Evolutionary conservation across 2,329 filamentous ascomycete species (phyloP).

Genomic region (Hirsutella rhossiliensis): DNA sequence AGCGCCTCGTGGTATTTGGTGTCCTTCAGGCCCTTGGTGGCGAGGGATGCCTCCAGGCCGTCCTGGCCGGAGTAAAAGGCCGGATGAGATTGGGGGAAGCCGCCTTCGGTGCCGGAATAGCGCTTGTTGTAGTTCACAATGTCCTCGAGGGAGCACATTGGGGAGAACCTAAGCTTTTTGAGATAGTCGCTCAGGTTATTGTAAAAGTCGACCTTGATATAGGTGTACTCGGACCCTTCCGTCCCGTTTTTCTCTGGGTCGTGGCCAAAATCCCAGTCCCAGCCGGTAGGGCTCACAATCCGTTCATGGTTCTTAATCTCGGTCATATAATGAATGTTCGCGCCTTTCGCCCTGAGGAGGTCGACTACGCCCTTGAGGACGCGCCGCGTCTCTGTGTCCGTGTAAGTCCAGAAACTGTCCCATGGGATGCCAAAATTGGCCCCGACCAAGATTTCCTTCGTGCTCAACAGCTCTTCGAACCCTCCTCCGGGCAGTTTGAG

Average conservation of each 20-base stretch:
- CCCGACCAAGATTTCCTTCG: slow-evolving; percentile 40
- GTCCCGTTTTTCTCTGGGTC: slow-evolving; percentile 33
- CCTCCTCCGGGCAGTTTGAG: slow-evolving; percentile 42
- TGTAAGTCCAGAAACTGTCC: slow-evolving; percentile 57
- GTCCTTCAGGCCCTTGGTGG: slow-evolving; percentile 47
- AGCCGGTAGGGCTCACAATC: slow-evolving; percentile 54
- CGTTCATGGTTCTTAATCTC: slow-evolving; percentile 52
- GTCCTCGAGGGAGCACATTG: slow-evolving; percentile 47
- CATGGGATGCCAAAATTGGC: slow-evolving; percentile 61
- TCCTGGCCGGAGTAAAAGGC: slow-evolving; percentile 63
- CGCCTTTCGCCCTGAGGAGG: slow-evolving; percentile 47
- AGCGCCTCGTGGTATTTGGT: slow-evolving; percentile 58
- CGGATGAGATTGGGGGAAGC: slow-evolving; percentile 45
- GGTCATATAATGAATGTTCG: slow-evolving; percentile 55
- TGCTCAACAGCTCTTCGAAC: slow-evolving; percentile 44
- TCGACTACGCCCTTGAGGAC: slow-evolving; percentile 35
- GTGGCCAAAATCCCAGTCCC: slow-evolving; percentile 47
- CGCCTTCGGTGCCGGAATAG: slow-evolving; percentile 56
- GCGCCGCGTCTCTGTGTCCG: slow-evolving; percentile 40
- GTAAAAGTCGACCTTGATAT: slow-evolving; percentile 61
- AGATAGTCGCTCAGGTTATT: slow-evolving; percentile 51
- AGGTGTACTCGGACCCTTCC: slow-evolving; percentile 65
- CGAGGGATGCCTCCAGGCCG: slow-evolving; percentile 51
- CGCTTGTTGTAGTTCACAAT: slow-evolving; percentile 53
- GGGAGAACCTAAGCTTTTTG: slow-evolving; percentile 47